Evolutionary conservation across 2,329 filamentous ascomycete species (phyloP).

Genomic region (Escovopsis sp.): DNA sequence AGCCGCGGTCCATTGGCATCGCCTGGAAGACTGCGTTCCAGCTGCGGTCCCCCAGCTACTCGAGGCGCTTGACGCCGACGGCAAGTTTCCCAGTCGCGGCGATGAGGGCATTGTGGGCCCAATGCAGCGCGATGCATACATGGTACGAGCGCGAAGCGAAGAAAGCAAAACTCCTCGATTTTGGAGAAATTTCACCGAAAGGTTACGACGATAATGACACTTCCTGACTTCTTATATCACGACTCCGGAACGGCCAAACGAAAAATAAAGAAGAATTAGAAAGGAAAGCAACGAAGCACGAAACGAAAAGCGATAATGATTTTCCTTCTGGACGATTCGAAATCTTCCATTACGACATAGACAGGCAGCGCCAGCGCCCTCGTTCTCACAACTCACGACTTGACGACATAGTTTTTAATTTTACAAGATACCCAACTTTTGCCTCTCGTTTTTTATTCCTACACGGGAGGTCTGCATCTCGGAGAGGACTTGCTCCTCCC

Average conservation of each 20-base stretch:
- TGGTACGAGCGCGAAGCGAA: constrained; percentile 31
- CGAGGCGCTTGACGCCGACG: constrained; percentile 52
- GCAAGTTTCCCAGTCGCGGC: constrained; percentile 78
- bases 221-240: neutral
- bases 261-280: neutral
- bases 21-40: constrained; percentile 40
- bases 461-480: neutral
- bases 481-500: constrained; percentile 2
- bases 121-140: constrained; percentile 53
- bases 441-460: constrained; percentile 4
- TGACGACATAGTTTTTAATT: constrained; percentile 5
- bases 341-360: constrained; percentile 23
- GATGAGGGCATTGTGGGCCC: constrained; percentile 90
- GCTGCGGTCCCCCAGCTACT: constrained; percentile 54
- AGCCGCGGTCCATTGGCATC: constrained; percentile 27
- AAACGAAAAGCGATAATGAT: constrained; percentile 5
- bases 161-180: constrained; percentile 31
- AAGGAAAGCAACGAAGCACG: neutral
- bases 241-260: neutral
- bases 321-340: neutral
- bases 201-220: constrained; percentile 19
- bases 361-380: constrained; percentile 5
- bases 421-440: constrained; percentile 7
- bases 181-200: constrained; percentile 33
- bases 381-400: constrained; percentile 1